Evolutionary conservation across 2,329 filamentous ascomycete species (phyloP), one percentile per base, ranked within the genome.

Genomic region (Pseudogymnoascus sp.): DNA sequence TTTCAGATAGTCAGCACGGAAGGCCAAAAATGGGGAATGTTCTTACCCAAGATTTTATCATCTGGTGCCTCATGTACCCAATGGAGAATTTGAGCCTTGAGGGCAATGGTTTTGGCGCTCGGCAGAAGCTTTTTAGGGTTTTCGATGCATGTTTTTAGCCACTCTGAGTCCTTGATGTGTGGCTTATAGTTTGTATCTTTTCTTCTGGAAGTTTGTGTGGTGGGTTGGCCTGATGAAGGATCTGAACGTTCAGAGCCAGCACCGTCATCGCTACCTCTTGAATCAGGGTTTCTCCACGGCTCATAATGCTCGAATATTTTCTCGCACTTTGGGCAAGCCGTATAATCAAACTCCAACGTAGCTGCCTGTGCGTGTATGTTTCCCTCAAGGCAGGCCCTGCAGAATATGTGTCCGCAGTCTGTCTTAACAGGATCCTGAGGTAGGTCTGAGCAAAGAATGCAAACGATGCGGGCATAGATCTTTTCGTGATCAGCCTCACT

Each of bases 1-100:
- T 43, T 56, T 34, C 5, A 34, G 5, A 1, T 14, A 34, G 28
- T 56, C 9, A 56, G 49, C 9, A 4, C n/a, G 1, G 25, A 18
- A 53, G 7, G 46, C 21, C 7, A 25, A 25, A 34, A 18, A 21
- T 18, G n/a, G 46, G 7, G n/a, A 38, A 18, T 36, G 38, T 38
- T n/a, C 34, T 60, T 42, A 60, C 59, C 31, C 25, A 60, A 40
- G 53, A 86, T 79, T 71, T 88, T 88, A 42, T 78, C 77, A 0
- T 75, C 61, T 0, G 76, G 75, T 3, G 80, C 77, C 11, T 81
- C 75, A 1, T 72, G 56, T 11, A 79, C 70, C 70, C 77, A 79
- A 9, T 75, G 71, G 2, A 77, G 62, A 3, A 80, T 63, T 5
- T 73, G 67, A 1, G 70, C 66, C 43, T 72, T 72, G 3, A 77